Percentiles rank a stretch among this genome's conserved stretches.
These are phyloP conservation scores for Talaromyces rugulosus DNA, from an alignment of 2,329 filamentous ascomycete species.

Conservation along the genomic window DNA sequence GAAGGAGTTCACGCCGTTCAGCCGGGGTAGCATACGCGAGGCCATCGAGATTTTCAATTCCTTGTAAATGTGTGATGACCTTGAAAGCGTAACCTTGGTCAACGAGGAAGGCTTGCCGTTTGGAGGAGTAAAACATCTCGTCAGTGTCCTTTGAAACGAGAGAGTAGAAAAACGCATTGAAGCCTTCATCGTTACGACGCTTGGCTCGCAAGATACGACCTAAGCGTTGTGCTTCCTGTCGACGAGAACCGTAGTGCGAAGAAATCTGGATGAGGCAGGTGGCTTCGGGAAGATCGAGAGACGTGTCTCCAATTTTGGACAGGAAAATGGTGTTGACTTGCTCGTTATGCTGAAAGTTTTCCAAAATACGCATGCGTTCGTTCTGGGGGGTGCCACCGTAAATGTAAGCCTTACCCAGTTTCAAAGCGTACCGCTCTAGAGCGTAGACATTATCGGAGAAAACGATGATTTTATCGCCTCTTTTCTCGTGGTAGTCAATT, in stretches of 20 bases:
- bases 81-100: slow-evolving; percentile 99
- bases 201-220: slow-evolving; percentile 94
- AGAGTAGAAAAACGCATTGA: slow-evolving; percentile 98
- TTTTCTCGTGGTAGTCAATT: slow-evolving; percentile 94
- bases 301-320: slow-evolving; percentile 97
- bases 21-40: slow-evolving; percentile 74
- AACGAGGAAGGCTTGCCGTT: slow-evolving; percentile 92
- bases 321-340: slow-evolving; percentile 89
- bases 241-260: slow-evolving; percentile 92
- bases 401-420: slow-evolving; percentile 82
- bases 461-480: slow-evolving; percentile 96
- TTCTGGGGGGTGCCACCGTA: slow-evolving; percentile 82
- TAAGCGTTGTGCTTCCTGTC: slow-evolving; percentile 91
- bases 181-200: slow-evolving; percentile 92
- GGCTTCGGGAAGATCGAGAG: slow-evolving; percentile 92
- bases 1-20: slow-evolving; percentile 79
- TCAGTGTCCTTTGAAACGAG: slow-evolving; percentile 95
- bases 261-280: slow-evolving; percentile 97
- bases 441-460: slow-evolving; percentile 98
- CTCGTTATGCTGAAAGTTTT: slow-evolving; percentile 93
- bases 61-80: slow-evolving; percentile 91
- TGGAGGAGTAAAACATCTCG: slow-evolving; percentile 97
- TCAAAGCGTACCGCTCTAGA: slow-evolving; percentile 76
- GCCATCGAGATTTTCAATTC: slow-evolving; percentile 77
- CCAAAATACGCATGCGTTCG: slow-evolving; percentile 80